Evolutionary conservation across 352 stramenopile genomes (phyloP).

Genomic region (Phytophthora tentaculata): DNA sequence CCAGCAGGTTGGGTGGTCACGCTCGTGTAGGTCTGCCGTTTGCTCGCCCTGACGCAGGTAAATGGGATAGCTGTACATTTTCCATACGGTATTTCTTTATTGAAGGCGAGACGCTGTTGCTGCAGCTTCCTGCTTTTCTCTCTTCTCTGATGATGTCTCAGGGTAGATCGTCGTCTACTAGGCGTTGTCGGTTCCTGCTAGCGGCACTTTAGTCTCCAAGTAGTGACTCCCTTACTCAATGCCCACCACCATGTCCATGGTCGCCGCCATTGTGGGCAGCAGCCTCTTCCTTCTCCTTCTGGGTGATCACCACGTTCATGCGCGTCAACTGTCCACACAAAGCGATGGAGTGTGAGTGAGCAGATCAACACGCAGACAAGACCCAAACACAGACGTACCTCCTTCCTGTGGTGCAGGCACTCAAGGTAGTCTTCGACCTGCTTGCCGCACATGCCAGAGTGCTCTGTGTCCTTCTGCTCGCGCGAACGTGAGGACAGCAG

Average conservation of each 20-base stretch:
- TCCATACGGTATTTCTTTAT: constrained; percentile 41
- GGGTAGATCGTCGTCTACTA: constrained; percentile 13
- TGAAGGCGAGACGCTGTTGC: constrained; percentile 17
- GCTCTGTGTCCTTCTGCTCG: constrained; percentile 81
- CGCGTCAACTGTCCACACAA: constrained; percentile 63
- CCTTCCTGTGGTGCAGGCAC: constrained; percentile 95
- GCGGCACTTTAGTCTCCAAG: constrained; percentile 1
- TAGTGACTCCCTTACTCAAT: constrained; percentile 44
- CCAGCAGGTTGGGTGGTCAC: not conserved
- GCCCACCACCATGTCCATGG: constrained; percentile 46
- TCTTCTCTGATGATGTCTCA: constrained; percentile 21
- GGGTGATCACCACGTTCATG: constrained; percentile 83
- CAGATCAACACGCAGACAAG: not conserved
- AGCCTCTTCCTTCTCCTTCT: constrained; percentile 81
- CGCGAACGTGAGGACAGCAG: constrained; percentile 14
- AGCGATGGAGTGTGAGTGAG: constrained; percentile 4
- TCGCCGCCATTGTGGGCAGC: constrained; percentile 46
- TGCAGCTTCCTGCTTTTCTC: constrained; percentile 15
- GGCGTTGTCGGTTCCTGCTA: constrained; percentile 12
- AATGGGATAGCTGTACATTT: constrained; percentile 23
- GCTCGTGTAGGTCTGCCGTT: no score
- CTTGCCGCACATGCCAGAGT: constrained; percentile 81
- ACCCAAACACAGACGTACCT: constrained; percentile 57
- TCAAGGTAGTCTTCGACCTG: constrained; percentile 96
- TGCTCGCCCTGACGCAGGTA: not conserved